Evolutionary conservation across 345 rosid species (phyloP).

Genomic region (Acer saccharum): DNA sequence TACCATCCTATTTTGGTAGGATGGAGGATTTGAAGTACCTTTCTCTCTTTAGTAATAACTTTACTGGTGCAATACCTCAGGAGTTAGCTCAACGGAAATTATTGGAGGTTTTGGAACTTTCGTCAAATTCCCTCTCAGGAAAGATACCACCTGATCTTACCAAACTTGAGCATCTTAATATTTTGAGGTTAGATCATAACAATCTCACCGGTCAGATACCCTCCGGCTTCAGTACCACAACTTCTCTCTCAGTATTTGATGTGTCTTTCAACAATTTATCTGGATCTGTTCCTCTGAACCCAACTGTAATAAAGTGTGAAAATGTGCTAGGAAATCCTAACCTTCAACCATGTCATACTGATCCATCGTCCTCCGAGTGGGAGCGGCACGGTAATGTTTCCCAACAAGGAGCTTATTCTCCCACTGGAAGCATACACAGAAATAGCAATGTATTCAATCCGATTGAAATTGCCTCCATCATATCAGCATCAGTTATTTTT

Average conservation of each 20-base stretch:
- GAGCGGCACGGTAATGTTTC: conserved; percentile 37
- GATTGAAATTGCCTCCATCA: conserved; percentile 45
- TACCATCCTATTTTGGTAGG: conserved; percentile 38
- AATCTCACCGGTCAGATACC: conserved; percentile 48
- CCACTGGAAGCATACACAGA: conserved; percentile 27
- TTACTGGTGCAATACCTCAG: conserved; percentile 41
- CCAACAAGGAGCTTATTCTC: conserved; percentile 35
- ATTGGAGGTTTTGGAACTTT: conserved; percentile 53
- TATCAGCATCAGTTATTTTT: conserved; percentile 37
- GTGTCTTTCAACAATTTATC: conserved; percentile 59
- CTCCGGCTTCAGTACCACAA: conserved; percentile 31
- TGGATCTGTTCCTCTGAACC: conserved; percentile 43
- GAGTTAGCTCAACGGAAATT: conserved; percentile 37
- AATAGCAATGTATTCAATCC: conserved; percentile 30
- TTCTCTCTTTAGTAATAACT: conserved; percentile 41
- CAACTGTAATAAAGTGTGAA: conserved; percentile 32
- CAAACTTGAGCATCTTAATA: conserved; percentile 41
- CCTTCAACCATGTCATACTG: conserved; percentile 36
- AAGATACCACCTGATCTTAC: conserved; percentile 41
- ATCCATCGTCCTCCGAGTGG: conserved; percentile 34
- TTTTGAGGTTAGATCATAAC: conserved; percentile 44
- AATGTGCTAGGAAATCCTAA: conserved; percentile 42
- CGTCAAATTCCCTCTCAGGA: conserved; percentile 43
- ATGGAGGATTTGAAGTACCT: conserved; percentile 36
- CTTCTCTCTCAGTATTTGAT: conserved; percentile 45